phyloP scores from a whole-genome alignment of 345 rosid genomes.

The Populus pruinosa region DNA sequence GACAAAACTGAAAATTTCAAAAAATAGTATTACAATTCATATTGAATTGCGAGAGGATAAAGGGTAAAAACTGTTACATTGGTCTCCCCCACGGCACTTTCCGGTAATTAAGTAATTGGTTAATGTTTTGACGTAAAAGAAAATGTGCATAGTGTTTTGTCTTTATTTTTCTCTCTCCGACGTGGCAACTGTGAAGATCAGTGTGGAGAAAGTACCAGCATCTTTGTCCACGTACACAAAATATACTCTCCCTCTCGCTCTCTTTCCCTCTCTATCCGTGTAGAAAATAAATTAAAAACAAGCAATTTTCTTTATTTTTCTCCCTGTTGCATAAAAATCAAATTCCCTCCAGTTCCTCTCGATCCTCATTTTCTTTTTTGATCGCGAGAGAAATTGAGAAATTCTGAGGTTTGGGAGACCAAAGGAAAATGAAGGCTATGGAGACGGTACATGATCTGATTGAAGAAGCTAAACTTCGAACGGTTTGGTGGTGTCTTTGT shows the following conservation, averaged over 20 bases:
- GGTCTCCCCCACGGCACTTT: too few relatives aligned
- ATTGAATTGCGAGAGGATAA: too few relatives aligned
- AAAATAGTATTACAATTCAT: too few relatives aligned
- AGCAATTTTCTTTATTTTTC: too few relatives aligned
- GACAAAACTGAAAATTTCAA: too few relatives aligned
- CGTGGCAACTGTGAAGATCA: neutral
- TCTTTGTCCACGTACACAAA: neutral
- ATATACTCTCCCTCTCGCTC: too few relatives aligned
- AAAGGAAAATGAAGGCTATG: constrained; percentile 54
- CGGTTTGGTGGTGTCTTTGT: constrained; percentile 82
- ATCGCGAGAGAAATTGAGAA: neutral
- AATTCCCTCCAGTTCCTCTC: neutral
- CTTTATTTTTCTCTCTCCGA: neutral
- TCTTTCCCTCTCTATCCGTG: too few relatives aligned
- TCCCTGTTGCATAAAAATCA: neutral
- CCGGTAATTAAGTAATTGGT: too few relatives aligned
- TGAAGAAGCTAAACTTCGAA: constrained; percentile 83
- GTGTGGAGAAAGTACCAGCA: neutral
- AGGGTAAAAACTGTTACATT: too few relatives aligned
- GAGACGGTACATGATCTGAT: constrained; percentile 91
- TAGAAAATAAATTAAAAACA: too few relatives aligned
- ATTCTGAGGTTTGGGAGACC: constrained; percentile 10
- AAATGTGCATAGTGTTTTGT: too few relatives aligned
- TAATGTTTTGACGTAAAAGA: too few relatives aligned
- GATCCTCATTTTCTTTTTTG: neutral